These are phyloP conservation scores for Pleurotus tuber-regium DNA, from an alignment of 768 basidiomycete genomes.

Conservation along the genomic window DNA sequence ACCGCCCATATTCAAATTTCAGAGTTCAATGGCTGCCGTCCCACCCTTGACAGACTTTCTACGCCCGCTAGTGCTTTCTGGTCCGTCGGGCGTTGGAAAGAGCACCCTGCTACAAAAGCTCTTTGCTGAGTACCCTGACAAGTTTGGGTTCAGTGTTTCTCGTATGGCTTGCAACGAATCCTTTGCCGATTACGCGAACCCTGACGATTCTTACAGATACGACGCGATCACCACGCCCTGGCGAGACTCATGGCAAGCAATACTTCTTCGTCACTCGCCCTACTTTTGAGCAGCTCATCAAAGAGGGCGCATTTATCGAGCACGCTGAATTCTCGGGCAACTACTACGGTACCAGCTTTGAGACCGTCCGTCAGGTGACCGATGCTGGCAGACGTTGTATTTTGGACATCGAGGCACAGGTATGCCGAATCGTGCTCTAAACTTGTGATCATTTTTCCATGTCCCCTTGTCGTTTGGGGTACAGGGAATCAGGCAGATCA, in stretches of 20 bases:
- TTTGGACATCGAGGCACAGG: constrained; percentile 96
- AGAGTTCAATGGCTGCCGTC: constrained; percentile 4
- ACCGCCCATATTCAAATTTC: background rate
- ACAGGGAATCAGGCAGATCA: constrained; percentile 92
- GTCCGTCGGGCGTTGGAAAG: constrained; percentile 94
- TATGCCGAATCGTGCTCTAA: constrained; percentile 29
- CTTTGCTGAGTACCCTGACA: constrained; percentile 76
- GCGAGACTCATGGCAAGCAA: constrained; percentile 77
- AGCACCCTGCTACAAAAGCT: constrained; percentile 84
- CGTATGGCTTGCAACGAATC: no score
- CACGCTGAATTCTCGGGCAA: constrained; percentile 93
- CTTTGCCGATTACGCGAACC: no score
- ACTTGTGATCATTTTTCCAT: constrained; percentile 3
- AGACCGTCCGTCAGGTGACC: constrained; percentile 69
- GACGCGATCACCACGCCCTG: constrained; percentile 79
- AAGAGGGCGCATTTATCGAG: constrained; percentile 82
- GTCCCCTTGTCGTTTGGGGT: no score
- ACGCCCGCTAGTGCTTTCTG: constrained; percentile 84
- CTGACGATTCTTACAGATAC: constrained; percentile 59
- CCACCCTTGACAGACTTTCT: constrained; percentile 36
- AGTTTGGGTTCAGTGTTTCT: constrained; percentile 92
- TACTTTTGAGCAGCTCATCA: constrained; percentile 69
- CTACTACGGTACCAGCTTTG: constrained; percentile 87
- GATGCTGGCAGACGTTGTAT: constrained; percentile 78
- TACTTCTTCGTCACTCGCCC: constrained; percentile 82